Base-by-base conservation (phyloP, 176 grass and related monocot genomes). In the Zoysia japonica region DNA sequence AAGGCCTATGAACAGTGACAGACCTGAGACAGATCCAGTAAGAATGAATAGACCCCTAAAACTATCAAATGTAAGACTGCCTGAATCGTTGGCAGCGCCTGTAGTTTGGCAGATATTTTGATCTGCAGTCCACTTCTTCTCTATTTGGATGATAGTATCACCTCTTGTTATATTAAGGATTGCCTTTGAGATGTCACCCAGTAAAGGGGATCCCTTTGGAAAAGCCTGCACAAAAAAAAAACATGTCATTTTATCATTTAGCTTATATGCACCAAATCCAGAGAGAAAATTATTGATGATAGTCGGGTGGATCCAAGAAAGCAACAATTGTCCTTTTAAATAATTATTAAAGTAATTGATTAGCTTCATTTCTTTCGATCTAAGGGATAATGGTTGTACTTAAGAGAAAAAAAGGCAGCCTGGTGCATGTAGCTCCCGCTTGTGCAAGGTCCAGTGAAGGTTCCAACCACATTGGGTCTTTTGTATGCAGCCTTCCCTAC, bases 161-260 rank as follows among this genome's bases (percentile, higher is more conserved):
- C 76, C 85, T 60, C 71, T 78, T 14, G 82, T 93, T 73, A 90
- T 71, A 68, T 88, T 93, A 5, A 93, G 75, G 63, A 89, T 91
- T 61, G 53, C 86, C 65, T 68, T 91, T 9, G 86, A 89, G 14
- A 91, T 35, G 42, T 91, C 83, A 38, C 76, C 28, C 0, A 86
- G 54, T 47, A 90, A 19, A 5, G 76, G 80, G 14, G 72, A 76
- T 63, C 85, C 40, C 68, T 87, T 87, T 3, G 70, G 71, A 59
- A 90, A 72, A 5, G 65, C 88, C 83, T 85, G 46, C 0, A 2
- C 35, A 47, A 63, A 52, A 7, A 59, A 11, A 3, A 53, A 53
- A 45, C 44, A 10, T 38, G 48, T 50, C 53, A 8, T 61, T 49
- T 68, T n/a, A 14, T 28, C 28, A 28, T 28, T 39, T 44, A 67